These are phyloP conservation scores for Cercospora citrullina DNA, from an alignment of 2,329 filamentous ascomycete genomes.

Conservation along the genomic window DNA sequence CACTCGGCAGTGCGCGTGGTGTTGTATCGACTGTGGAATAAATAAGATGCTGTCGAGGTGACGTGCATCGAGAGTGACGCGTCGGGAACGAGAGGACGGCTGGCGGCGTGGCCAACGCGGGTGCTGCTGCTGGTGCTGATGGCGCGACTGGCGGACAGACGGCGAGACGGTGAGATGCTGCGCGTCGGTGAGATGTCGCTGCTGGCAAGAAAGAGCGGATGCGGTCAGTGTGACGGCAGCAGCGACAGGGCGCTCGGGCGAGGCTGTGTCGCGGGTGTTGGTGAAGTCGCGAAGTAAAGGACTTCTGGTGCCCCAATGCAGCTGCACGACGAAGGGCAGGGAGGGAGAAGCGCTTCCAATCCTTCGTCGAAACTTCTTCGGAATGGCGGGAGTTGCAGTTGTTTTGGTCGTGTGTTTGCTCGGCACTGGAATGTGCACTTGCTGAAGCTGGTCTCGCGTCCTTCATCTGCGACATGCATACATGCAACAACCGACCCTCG, in stretches of 20 bases:
- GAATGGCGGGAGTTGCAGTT: constrained; percentile 11
- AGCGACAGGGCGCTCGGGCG: not conserved
- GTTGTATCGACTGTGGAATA: constrained; percentile 21
- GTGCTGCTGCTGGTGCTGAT: constrained; percentile 9
- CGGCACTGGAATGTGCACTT: not conserved
- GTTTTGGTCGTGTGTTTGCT: constrained; percentile 7
- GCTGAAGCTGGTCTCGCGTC: not conserved
- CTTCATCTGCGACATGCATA: not conserved
- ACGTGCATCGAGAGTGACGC: constrained; percentile 9
- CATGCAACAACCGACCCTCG: not conserved
- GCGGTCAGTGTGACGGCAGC: constrained; percentile 5
- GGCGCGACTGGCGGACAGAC: not conserved
- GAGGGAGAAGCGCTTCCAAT: not conserved
- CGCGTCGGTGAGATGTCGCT: not conserved
- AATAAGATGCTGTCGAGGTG: constrained; percentile 25
- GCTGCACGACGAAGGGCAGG: not conserved
- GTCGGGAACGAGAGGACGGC: constrained; percentile 27
- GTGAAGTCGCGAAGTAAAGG: not conserved
- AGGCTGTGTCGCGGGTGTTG: constrained; percentile 7
- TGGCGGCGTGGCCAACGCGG: constrained; percentile 19
- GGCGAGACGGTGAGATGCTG: not conserved
- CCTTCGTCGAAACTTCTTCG: constrained; percentile 1
- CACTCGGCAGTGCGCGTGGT: constrained; percentile 4
- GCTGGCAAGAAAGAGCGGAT: constrained; percentile 6
- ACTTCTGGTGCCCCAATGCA: not conserved